Evolutionary conservation across 495 filamentous ascomycete genomes (phyloP), one percentile per base, ranked within the genome.

Genomic region (Pyronema omphalodes): DNA sequence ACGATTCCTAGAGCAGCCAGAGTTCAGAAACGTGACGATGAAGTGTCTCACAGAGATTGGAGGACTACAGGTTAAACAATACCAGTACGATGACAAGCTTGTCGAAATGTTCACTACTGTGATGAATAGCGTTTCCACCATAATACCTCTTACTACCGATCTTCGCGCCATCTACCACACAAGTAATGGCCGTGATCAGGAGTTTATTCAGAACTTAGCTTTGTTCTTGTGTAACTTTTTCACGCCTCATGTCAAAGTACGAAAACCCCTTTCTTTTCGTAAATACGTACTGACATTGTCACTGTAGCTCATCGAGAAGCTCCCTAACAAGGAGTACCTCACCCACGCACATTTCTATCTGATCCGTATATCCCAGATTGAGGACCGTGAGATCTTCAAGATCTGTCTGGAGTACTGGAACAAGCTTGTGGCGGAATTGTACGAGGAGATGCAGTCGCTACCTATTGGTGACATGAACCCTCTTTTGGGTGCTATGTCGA

Each of bases 381-480:
- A 99, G 54, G 91, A 99, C 61, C 79, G 91, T 49, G 91, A 99
- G 65, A 91, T 99, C 55, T 99, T 99, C 76, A 99, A 99, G 73
- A 96, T 96, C 60, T 94, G 86, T 63, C 72, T 99, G 47, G 91
- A 99, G 60, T 99, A 99, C 69, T 99, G 91, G 91, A 93, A 93
- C 17, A 94, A 94, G 62, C 74, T 96, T 11, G 93, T 96, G n/a
- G 86, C 93, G 60, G 93, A 96, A 67, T 75, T 99, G 4, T 99
- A 94, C 61, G 93, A 99, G 67, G 93, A 96, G 71, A 95, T 96
- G 88, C 93, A 96, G 66, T 74, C 82, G 29, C 75, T 95, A 4
- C 93, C 91, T 0, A 82, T 95, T 46, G 85, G 82, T 11, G 93
- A 99, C 56, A 75, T 91, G 55, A 94, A 88, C 62, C 86, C 88